Evolutionary conservation across 2,329 filamentous ascomycete species (phyloP).

Genomic region (Nectriaceae sp.): DNA sequence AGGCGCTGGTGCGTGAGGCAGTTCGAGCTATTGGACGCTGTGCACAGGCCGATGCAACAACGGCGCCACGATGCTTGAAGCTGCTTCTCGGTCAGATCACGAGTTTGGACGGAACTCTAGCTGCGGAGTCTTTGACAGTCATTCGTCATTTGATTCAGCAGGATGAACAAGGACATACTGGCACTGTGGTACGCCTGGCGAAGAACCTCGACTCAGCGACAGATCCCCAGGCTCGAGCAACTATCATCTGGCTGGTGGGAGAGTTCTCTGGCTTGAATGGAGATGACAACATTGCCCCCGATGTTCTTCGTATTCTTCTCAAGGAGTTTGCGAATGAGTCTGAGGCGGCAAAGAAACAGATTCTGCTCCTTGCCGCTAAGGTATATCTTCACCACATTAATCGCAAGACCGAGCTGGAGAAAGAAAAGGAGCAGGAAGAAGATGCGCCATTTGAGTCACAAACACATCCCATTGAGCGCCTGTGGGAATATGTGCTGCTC

Average conservation of each 20-base stretch:
- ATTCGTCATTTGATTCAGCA: constrained; percentile 95
- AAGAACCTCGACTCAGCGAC: constrained; percentile 89
- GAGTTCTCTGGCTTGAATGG: constrained; percentile 83
- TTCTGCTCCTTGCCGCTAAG: constrained; percentile 91
- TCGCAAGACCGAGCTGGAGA: constrained; percentile 50
- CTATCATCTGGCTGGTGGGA: constrained; percentile 95
- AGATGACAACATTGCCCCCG: constrained; percentile 87
- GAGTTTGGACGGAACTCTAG: constrained; percentile 81
- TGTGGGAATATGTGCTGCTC: constrained; percentile 85
- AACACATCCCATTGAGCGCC: constrained; percentile 67
- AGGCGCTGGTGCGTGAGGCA: constrained; percentile 80
- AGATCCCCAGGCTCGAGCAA: constrained; percentile 85
- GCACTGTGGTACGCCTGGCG: constrained; percentile 85
- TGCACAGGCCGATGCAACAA: constrained; percentile 73
- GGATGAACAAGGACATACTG: constrained; percentile 75
- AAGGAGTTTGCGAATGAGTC: constrained; percentile 84
- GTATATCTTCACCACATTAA: constrained; percentile 91
- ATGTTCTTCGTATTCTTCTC: constrained; percentile 84
- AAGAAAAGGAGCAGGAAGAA: constrained; percentile 36
- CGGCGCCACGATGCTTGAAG: constrained; percentile 77
- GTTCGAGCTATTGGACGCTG: constrained; percentile 93
- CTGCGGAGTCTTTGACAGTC: constrained; percentile 91
- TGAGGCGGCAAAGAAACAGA: constrained; percentile 86
- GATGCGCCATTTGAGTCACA: constrained; percentile 34
- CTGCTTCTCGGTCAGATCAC: constrained; percentile 86